These are phyloP conservation scores for Penicillium herquei DNA, from an alignment of 495 filamentous ascomycete species.

Conservation along the genomic window DNA sequence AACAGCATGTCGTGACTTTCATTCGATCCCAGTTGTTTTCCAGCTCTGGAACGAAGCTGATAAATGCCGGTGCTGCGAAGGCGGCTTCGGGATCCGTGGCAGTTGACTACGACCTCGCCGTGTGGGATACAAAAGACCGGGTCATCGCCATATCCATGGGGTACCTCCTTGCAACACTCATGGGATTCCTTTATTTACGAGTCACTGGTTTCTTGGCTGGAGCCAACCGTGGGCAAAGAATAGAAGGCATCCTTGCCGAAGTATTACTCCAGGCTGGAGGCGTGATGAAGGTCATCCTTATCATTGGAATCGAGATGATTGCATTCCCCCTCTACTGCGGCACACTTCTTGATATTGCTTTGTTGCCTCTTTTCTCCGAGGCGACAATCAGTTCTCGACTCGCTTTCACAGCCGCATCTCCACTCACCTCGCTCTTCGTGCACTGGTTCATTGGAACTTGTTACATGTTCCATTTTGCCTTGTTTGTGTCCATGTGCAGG, in stretches of 20 bases:
- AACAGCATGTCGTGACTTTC: conserved; percentile 23
- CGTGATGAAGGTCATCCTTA: conserved; percentile 96
- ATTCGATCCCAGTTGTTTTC: conserved; percentile 20
- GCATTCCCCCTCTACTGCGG: conserved; percentile 96
- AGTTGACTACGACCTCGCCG: conserved; percentile 61
- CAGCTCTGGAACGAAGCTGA: conserved; percentile 24
- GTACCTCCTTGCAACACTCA: conserved; percentile 69
- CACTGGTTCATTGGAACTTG: conserved; percentile 99
- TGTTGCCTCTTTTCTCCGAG: conserved; percentile 82
- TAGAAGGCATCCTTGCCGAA: conserved; percentile 79
- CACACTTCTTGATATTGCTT: conserved; percentile 80
- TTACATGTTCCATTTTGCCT: conserved; percentile 99
- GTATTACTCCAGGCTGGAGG: conserved; percentile 88
- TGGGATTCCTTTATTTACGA: conserved; percentile 76
- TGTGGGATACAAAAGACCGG: conserved; percentile 76
- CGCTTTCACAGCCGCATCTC: conserved; percentile 69
- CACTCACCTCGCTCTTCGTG: conserved; percentile 86
- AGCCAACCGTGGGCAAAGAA: conserved; percentile 62
- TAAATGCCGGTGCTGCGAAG: conserved; percentile 22
- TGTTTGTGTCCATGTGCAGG: conserved; percentile 98
- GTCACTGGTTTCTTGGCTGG: conserved; percentile 64
- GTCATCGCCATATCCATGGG: conserved; percentile 77
- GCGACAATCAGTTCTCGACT: conserved; percentile 74
- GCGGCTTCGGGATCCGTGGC: conserved; percentile 18
- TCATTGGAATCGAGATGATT: conserved; percentile 99